Evolutionary conservation across 768 basidiomycete genomes (phyloP), one percentile per base, ranked within the genome.

Genomic region (Tricholoma matsutake): DNA sequence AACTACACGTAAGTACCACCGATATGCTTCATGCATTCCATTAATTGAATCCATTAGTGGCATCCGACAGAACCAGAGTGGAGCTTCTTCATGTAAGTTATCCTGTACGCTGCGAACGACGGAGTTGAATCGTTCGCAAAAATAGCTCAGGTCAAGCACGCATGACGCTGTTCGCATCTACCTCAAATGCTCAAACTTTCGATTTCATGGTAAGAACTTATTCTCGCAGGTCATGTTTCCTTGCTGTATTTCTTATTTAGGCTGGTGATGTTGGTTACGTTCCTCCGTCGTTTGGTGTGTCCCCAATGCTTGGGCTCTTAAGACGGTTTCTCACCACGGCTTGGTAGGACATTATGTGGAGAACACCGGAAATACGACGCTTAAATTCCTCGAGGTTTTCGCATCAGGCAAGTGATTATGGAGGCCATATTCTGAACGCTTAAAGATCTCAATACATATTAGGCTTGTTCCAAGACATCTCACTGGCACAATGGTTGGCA

Each of bases 11-110:
- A 62, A 58, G 79, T 69, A 3, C 7, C 18, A 2, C 2, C 20
- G 43, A 45, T 41, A 16, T 43, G 14, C 49, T 53, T 49, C n/a
- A 25, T n/a, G 18, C 14, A 18, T 10, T 28, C 43, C 32, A 22
- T 18, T 61, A 22, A 54, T 35, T 35, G 13, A 54, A 43, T 37
- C 1, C 45, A 39, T 6, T 57, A 87, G 86, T 89, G 88, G 88
- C 88, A 90, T 65, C 88, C 88, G 6, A 85, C 84, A 3, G 78
- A 86, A 64, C 83, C 86, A 53, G 87, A 88, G 73, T 88, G 87
- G 87, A 79, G 76, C 13, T 85, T 78, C 68, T 83, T 80, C 75
- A 67, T 86, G 86, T 85, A 62, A 63, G 75, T 59, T 60, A 51
- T 10, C 18, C 45, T n/a, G 29, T 56, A 53, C 35, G 53, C 22